These are phyloP conservation scores for Canna indica DNA, from an alignment of 176 grass and related monocot genomes.

Conservation along the genomic window DNA sequence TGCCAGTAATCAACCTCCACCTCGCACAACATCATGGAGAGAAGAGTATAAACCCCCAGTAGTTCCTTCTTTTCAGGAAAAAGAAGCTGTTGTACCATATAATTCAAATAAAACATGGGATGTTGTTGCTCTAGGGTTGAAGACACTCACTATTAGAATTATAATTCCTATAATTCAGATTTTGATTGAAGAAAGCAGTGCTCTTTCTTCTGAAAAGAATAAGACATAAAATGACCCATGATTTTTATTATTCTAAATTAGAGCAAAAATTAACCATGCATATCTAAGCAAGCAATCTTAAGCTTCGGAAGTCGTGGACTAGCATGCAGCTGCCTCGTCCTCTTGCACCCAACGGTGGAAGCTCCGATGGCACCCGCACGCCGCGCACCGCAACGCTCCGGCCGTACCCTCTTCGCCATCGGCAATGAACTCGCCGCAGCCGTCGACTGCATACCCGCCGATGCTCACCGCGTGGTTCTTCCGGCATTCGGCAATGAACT, in stretches of 20 bases:
- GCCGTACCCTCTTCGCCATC: conserved; percentile 33
- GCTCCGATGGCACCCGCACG: conserved; percentile 95
- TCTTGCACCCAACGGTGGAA: conserved; percentile 34
- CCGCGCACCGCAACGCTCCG: conserved; percentile 37
- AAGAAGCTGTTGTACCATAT: conserved; percentile 8
- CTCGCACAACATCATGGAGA: conserved; percentile 77
- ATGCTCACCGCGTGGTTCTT: conserved; percentile 85
- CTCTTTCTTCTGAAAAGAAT: too few species aligned
- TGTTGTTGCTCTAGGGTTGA: conserved; percentile 26
- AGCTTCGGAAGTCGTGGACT: too few species aligned
- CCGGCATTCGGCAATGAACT: conserved; percentile 81
- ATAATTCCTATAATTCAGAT: too few species aligned
- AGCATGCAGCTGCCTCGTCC: not conserved
- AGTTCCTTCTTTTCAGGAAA: conserved; percentile 43
- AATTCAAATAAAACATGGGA: conserved; percentile 8
- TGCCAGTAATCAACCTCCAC: conserved; percentile 65
- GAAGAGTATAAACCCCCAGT: conserved; percentile 38
- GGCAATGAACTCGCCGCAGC: conserved; percentile 85
- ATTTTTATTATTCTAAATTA: too few species aligned
- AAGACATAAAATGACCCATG: too few species aligned
- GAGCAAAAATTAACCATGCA: too few species aligned
- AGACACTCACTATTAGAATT: conserved; percentile 28
- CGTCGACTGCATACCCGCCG: conserved; percentile 73
- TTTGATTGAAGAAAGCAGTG: too few species aligned
- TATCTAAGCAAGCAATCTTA: too few species aligned